Evolutionary conservation across 176 grass and related monocot genomes (phyloP).

Genomic region (Secale cereale): DNA sequence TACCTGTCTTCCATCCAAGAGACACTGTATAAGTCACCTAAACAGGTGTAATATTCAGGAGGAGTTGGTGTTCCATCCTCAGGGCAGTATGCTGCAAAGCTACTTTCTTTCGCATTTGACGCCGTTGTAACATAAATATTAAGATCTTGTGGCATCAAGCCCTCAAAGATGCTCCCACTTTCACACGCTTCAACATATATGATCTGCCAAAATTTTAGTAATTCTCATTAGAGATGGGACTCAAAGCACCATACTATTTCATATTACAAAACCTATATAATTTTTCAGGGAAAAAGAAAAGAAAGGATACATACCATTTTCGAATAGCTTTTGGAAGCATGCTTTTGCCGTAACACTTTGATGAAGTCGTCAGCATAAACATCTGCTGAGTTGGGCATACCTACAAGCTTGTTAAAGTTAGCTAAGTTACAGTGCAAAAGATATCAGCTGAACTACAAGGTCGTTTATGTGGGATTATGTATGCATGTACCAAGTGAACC

Average conservation of each 20-base stretch:
- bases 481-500: constrained; percentile 71
- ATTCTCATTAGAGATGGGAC: constrained; percentile 1
- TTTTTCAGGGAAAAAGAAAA: background rate
- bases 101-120: constrained; percentile 66
- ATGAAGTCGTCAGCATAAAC: constrained; percentile 83
- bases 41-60: constrained; percentile 63
- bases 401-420: constrained; percentile 30
- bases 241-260: background rate
- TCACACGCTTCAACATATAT: constrained; percentile 96
- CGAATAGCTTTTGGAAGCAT: constrained; percentile 71
- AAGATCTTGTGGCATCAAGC: constrained; percentile 63
- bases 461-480: background rate
- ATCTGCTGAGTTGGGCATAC: constrained; percentile 77
- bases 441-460: background rate
- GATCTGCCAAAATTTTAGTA: constrained; percentile 42
- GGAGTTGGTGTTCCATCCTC: constrained; percentile 57
- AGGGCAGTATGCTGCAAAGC: constrained; percentile 87
- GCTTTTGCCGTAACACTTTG: constrained; percentile 66
- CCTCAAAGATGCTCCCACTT: constrained; percentile 93
- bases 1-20: constrained; percentile 99
- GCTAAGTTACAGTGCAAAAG: background rate
- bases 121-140: constrained; percentile 87
- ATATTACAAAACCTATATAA: background rate
- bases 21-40: constrained; percentile 89
- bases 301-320: constrained; percentile 56